Conservation (phyloP, 495 filamentous ascomycete genomes). For the Xylaria acuta region DNA sequence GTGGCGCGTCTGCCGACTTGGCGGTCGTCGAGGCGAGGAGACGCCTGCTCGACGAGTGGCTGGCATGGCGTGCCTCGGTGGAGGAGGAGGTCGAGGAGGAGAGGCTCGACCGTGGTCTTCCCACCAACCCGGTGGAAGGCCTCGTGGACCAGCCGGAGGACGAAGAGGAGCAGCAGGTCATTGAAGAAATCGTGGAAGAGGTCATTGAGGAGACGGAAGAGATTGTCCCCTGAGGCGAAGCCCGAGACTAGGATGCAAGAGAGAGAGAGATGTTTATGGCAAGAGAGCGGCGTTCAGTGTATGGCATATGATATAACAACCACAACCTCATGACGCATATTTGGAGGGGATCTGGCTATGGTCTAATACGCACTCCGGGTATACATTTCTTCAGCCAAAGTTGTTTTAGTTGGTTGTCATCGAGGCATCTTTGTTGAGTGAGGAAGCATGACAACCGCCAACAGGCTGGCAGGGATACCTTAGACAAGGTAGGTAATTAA, state of each 20-base stretch:
- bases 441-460: not conserved
- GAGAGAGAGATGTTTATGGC: constrained; percentile 20
- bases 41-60: constrained; percentile 85
- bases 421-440: not conserved
- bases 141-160: constrained; percentile 61
- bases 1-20: constrained; percentile 88
- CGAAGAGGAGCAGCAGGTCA: constrained; percentile 70
- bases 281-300: constrained; percentile 39
- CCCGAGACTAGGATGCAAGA: not conserved
- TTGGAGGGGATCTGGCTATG: not conserved
- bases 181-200: constrained; percentile 92
- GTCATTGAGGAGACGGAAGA: constrained; percentile 95
- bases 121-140: constrained; percentile 66
- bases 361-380: constrained; percentile 14
- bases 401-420: not conserved
- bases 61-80: constrained; percentile 78
- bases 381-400: constrained; percentile 13
- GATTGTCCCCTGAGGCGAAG: constrained; percentile 43
- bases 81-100: constrained; percentile 78
- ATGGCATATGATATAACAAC: constrained; percentile 30
- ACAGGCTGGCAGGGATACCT: not conserved
- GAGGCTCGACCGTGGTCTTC: constrained; percentile 68
- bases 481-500: not conserved
- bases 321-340: not conserved
- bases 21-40: constrained; percentile 89